These are phyloP conservation scores for Russula sp. DNA, from an alignment of 768 basidiomycete species.

Conservation along the genomic window DNA sequence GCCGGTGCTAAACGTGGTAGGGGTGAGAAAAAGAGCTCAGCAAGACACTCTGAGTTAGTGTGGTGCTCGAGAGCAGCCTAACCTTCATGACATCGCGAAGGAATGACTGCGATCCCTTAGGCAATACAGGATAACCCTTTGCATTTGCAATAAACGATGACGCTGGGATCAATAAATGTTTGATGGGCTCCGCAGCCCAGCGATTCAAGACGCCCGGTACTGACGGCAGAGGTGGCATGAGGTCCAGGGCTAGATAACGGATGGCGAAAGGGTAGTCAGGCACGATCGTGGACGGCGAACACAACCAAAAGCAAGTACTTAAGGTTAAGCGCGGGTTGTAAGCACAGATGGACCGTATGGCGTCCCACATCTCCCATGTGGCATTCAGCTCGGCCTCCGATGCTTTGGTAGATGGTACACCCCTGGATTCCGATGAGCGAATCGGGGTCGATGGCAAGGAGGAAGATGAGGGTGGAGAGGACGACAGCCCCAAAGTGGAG, in stretches of 20 bases:
- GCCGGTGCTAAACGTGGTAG: constrained; percentile 55
- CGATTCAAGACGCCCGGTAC: constrained; percentile 68
- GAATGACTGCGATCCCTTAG: constrained; percentile 88
- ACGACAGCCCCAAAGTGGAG: not conserved
- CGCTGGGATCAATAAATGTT: constrained; percentile 80
- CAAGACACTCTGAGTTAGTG: not conserved
- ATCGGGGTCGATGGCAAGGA: constrained; percentile 19
- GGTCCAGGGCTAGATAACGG: constrained; percentile 66
- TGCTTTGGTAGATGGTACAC: constrained; percentile 29
- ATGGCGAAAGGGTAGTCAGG: constrained; percentile 19
- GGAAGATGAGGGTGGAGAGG: constrained; percentile 16
- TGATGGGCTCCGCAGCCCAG: constrained; percentile 93
- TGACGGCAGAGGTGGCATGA: constrained; percentile 80
- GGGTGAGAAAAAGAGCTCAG: constrained; percentile 2
- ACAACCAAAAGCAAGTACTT: constrained; percentile 40
- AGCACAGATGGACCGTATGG: constrained; percentile 82
- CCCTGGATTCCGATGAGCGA: constrained; percentile 25
- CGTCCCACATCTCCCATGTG: constrained; percentile 99
- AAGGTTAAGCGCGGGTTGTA: constrained; percentile 69
- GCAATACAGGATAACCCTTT: constrained; percentile 94
- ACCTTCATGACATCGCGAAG: constrained; percentile 86
- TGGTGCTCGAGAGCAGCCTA: too few relatives aligned
- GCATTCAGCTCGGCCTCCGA: constrained; percentile 55
- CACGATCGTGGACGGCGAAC: constrained; percentile 4
- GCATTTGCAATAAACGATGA: constrained; percentile 90